phyloP scores from a whole-genome alignment of 495 filamentous ascomycete species.

The Hypoxylon perforatum region DNA sequence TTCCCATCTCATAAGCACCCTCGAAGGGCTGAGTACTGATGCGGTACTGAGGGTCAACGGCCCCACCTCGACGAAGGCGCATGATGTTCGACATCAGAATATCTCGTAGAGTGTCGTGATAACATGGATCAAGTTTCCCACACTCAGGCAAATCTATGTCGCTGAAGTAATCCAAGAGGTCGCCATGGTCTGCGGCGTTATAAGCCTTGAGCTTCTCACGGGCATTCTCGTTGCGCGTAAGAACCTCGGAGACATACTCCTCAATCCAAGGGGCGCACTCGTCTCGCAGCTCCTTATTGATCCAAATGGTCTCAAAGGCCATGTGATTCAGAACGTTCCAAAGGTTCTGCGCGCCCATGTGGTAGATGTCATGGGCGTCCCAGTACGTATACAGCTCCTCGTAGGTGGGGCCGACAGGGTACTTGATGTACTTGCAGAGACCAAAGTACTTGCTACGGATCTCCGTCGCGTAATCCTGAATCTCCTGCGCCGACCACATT shows the following conservation, averaged over 20 bases:
- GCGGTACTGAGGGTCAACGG: neutral
- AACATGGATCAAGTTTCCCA: neutral
- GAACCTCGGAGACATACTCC: conserved; percentile 39
- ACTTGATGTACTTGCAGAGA: conserved; percentile 44
- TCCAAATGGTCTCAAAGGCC: conserved; percentile 27
- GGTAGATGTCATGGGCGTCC: conserved; percentile 62
- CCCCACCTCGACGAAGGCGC: neutral
- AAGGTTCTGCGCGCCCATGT: conserved; percentile 58
- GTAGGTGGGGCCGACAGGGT: conserved; percentile 30
- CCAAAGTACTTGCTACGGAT: conserved; percentile 48
- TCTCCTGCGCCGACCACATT: conserved; percentile 36
- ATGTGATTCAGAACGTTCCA: conserved; percentile 48
- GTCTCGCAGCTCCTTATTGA: conserved; percentile 30
- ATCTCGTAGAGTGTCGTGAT: neutral
- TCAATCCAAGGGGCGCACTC: conserved; percentile 15
- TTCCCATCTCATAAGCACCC: neutral
- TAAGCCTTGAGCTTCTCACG: conserved; percentile 37
- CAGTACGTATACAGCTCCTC: conserved; percentile 62
- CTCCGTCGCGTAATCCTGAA: conserved; percentile 41
- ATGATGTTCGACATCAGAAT: conserved; percentile 5
- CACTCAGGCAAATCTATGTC: conserved; percentile 3
- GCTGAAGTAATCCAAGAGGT: conserved; percentile 42
- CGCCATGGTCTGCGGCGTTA: conserved; percentile 23
- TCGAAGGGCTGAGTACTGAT: neutral
- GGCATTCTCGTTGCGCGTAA: conserved; percentile 17